Evolutionary conservation across 2,329 filamentous ascomycete genomes (phyloP), one percentile per base, ranked within the genome.

Genomic region (Diaporthe longicolla): DNA sequence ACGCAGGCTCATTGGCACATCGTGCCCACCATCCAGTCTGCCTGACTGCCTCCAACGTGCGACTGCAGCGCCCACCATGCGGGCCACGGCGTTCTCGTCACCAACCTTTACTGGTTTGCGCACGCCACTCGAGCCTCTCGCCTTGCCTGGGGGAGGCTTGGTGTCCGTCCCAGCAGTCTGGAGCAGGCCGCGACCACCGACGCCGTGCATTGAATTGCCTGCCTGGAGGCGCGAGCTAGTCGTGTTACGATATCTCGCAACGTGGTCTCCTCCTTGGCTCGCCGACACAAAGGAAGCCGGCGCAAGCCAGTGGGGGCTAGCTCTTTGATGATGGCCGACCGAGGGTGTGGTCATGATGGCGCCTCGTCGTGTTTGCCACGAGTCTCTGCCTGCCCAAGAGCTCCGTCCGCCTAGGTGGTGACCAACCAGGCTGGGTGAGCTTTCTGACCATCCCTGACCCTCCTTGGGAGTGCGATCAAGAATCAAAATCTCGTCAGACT

Each of bases 141-240:
- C 43, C 50, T 29, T 45, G 37, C 50, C 37, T 40, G 45, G n/a
- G 55, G 24, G n/a, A 48, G 54, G 43, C 69, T 63, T 65, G 50
- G 58, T 55, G 37, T 43, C 10, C 19, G 70, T 69, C 73, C 73
- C 73, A 72, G 52, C 59, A 74, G 73, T 58, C 50, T 74, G 73
- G 73, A 63, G 57, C 58, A 68, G 73, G 59, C 59, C 52, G 43
- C 48, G 48, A 68, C 63, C 63, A 72, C 69, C 26, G 45, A 50
- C 52, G 54, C n/a, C 58, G 54, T 24, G 73, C 61, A 61, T 48
- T 70, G 54, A 61, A 54, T 65, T 71, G 70, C 37, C 69, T 61
- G 69, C 54, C 55, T 48, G 29, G 54, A 58, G 15, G 19, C 24
- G 50, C 11, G n/a, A 26, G 54, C 55, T 58, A 59, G 69, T 61